phyloP scores from a whole-genome alignment of 2,329 filamentous ascomycete genomes.

The Xylariaceae sp. region DNA sequence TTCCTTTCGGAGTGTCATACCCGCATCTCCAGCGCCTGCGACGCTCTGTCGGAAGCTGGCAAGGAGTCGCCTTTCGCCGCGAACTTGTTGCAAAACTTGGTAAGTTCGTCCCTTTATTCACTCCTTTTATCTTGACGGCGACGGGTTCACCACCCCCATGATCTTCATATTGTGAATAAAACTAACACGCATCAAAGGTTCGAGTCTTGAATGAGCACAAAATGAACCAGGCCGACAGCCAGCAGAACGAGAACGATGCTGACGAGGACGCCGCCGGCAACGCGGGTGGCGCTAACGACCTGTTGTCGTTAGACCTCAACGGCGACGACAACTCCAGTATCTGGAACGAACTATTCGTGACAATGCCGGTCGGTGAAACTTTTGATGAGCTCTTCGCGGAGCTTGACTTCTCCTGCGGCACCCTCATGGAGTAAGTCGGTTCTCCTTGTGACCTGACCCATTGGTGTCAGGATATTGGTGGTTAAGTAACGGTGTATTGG shows the following conservation, averaged over 20 bases:
- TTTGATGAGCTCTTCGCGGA: slow-evolving; percentile 17
- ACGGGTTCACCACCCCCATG: no score
- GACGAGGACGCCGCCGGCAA: no score
- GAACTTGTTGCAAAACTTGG: slow-evolving; percentile 20
- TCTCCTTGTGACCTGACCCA: no score
- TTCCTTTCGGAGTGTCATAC: slow-evolving; percentile 11
- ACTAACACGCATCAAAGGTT: slow-evolving; percentile 7
- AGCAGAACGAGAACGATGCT: not conserved
- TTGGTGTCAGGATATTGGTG: no score
- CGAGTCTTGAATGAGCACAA: slow-evolving; percentile 21
- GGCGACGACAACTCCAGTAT: slow-evolving; percentile 6
- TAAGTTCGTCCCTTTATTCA: not conserved
- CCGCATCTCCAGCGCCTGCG: slow-evolving; percentile 19
- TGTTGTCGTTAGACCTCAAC: no score
- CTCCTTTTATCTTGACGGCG: no score
- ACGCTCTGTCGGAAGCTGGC: slow-evolving; percentile 19
- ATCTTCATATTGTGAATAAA: not conserved
- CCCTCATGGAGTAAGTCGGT: slow-evolving; percentile 3
- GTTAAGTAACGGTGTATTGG: no score
- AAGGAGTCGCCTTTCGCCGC: slow-evolving; percentile 22
- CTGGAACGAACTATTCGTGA: slow-evolving; percentile 13
- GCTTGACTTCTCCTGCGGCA: slow-evolving; percentile 23
- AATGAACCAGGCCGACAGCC: slow-evolving; percentile 14
- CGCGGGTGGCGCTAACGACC: no score
- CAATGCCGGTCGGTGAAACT: no score